These are phyloP conservation scores for Kondoa malvinella DNA, from an alignment of 768 basidiomycete genomes.

Conservation along the genomic window DNA sequence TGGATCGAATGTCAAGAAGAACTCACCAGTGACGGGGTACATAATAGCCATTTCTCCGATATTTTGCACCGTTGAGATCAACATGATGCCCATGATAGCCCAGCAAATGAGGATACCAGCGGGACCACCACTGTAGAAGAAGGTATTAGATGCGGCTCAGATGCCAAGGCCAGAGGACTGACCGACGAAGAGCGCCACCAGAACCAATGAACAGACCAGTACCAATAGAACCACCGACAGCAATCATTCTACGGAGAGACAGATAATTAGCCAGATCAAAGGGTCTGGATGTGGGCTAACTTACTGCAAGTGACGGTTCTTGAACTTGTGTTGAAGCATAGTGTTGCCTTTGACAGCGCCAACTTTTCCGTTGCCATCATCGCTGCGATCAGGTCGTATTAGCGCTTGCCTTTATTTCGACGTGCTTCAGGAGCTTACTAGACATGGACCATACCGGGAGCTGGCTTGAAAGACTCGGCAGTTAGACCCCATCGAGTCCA, in stretches of 20 bases:
- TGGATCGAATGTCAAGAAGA: no score
- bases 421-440: slow-evolving; percentile 10
- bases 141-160: no score
- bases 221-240: slow-evolving; percentile 32
- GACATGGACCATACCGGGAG: slow-evolving; percentile 28
- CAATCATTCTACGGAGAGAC: slow-evolving; percentile 15
- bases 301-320: slow-evolving; percentile 9
- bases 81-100: slow-evolving; percentile 26
- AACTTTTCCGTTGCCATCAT: slow-evolving; percentile 20
- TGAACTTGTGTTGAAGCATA: slow-evolving; percentile 18
- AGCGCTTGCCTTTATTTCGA: no score
- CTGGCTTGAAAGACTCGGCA: slow-evolving; percentile 33
- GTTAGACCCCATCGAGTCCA: slow-evolving; percentile 31
- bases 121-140: background rate
- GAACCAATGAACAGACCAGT: slow-evolving; percentile 23
- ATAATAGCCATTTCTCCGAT: slow-evolving; percentile 25
- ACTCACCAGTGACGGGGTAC: no score
- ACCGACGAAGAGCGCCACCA: slow-evolving; percentile 13
- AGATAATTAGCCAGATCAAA: background rate
- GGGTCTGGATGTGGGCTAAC: background rate
- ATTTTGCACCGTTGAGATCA: slow-evolving; percentile 21
- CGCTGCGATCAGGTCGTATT: slow-evolving; percentile 2
- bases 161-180: no score
- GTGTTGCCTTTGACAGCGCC: slow-evolving; percentile 26
- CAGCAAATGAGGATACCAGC: slow-evolving; percentile 19